These are phyloP conservation scores for Tulasnella sp. DNA, from an alignment of 768 basidiomycete species.

Conservation along the genomic window DNA sequence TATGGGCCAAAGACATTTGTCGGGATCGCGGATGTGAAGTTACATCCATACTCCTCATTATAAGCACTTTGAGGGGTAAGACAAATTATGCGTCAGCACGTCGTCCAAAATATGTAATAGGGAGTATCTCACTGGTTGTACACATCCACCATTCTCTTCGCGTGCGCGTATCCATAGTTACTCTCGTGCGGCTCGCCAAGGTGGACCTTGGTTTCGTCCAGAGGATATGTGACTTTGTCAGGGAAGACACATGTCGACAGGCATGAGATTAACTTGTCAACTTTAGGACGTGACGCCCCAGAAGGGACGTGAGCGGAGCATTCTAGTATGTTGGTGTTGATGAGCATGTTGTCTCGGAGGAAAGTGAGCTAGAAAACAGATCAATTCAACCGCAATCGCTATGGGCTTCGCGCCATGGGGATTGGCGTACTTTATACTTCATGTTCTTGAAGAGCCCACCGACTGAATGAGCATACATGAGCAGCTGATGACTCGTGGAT, in stretches of 20 bases:
- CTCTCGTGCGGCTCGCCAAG: conserved; percentile 84
- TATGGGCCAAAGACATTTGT: conserved; percentile 94
- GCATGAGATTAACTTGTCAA: conserved; percentile 81
- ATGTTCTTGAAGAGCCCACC: conserved; percentile 95
- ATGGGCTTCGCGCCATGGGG: not conserved
- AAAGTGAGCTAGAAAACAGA: conserved; percentile 56
- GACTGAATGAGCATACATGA: conserved; percentile 38
- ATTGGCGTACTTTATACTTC: conserved; percentile 63
- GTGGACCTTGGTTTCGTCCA: conserved; percentile 90
- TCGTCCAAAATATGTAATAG: not conserved
- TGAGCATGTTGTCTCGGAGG: conserved; percentile 86
- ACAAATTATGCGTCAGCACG: not conserved
- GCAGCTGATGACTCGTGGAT: conserved; percentile 10
- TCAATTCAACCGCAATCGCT: too few species aligned
- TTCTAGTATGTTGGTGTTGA: conserved; percentile 90
- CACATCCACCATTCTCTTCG: conserved; percentile 90
- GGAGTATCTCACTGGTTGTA: conserved; percentile 66
- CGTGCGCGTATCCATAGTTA: conserved; percentile 95
- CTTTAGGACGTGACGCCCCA: conserved; percentile 29
- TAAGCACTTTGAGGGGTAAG: conserved; percentile 55
- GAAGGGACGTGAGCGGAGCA: conserved; percentile 32
- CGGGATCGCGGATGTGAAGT: conserved; percentile 93
- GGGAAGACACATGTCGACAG: conserved; percentile 97
- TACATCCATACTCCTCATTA: conserved; percentile 88
- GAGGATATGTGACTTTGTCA: conserved; percentile 85